Evolutionary conservation across 2,329 filamentous ascomycete species (phyloP).

Genomic region (Penicillium sp.): DNA sequence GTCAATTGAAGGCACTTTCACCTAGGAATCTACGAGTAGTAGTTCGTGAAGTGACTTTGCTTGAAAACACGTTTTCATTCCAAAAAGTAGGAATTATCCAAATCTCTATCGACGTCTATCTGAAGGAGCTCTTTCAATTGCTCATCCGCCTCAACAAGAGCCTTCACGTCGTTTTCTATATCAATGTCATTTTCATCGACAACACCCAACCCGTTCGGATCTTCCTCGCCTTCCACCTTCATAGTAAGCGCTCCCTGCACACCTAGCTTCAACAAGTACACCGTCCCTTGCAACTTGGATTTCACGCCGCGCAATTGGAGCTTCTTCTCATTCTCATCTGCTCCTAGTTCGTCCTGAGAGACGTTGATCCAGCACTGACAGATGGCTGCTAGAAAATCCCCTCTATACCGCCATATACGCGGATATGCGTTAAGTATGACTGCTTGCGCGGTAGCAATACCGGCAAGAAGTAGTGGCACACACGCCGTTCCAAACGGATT

Average conservation of each 20-base stretch:
- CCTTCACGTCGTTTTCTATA: slow-evolving; percentile 31
- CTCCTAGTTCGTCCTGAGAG: slow-evolving; percentile 29
- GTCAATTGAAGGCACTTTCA: not conserved
- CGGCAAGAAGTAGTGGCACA: slow-evolving; percentile 51
- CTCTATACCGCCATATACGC: slow-evolving; percentile 59
- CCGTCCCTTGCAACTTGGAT: slow-evolving; percentile 18
- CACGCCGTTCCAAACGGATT: slow-evolving; percentile 63
- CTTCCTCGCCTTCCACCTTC: slow-evolving; percentile 2
- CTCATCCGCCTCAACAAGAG: slow-evolving; percentile 34
- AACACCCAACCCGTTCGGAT: slow-evolving; percentile 21
- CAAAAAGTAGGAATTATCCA: slow-evolving; percentile 18
- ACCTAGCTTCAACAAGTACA: slow-evolving; percentile 27
- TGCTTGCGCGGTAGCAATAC: slow-evolving; percentile 52
- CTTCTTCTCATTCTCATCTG: slow-evolving; percentile 18
- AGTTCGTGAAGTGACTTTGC: not conserved
- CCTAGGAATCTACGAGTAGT: not conserved
- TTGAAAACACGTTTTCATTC: not conserved
- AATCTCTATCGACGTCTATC: slow-evolving; percentile 1
- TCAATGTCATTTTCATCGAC: slow-evolving; percentile 23
- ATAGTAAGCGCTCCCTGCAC: slow-evolving; percentile 15
- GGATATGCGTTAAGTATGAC: slow-evolving; percentile 67
- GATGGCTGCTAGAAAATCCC: slow-evolving; percentile 61
- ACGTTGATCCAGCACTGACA: slow-evolving; percentile 61
- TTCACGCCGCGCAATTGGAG: slow-evolving; percentile 19
- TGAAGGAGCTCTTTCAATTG: slow-evolving; percentile 27